Base-by-base conservation (phyloP, 2,329 filamentous ascomycete genomes). In the Pseudogymnoascus sp. region DNA sequence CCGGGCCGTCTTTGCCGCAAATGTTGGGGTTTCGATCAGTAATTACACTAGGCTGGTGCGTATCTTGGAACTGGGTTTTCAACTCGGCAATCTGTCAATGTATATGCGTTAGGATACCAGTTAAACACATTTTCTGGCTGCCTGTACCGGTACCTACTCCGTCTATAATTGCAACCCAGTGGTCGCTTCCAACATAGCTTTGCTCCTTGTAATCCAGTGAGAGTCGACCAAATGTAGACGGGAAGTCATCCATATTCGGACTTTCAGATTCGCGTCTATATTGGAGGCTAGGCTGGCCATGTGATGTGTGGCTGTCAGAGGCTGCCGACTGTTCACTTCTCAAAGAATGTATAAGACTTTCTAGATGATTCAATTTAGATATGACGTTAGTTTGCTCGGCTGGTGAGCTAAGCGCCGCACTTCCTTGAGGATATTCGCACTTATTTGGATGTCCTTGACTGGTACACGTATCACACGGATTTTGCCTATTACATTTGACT, bases 121-220 rank as follows among this genome's bases (percentile, higher is more conserved):
- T 37, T 37, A 31, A 44, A 26, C 29, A 53, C n/a, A n/a, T 14
- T 19, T 8, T 4, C 53, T 10, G 3, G 21, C 31, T 14, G 8
- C 42, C 26, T 40, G 59, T 33, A 37, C 59, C n/a, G 13, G 35
- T 16, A 50, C 80, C 76, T 68, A 84, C 82, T 73, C 84, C 82
- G 66, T 84, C 81, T 7, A 85, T 71, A 71, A 85, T 83, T 2
- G 82, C 82, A 76, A 83, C 79, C 65, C 82, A 84, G 59, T 85
- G 82, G 61, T 81, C 82, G 4, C 80, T 81, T 1, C 82, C 82
- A 3, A 85, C 79, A 67, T 83, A 85, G 21, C 77, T 82, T 33
- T 76, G 77, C 13, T 75, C 76, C 61, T 74, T 72, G 61, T 70
- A 65, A 44, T 70, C 64, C 14, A 70, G 65, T 16, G 63, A 65